A percentile compares a stretch with the other conserved stretches of the same genome.
Evolutionary conservation across 1,139 yeast genomes (phyloP).

Genomic region (Geotrichum bryndzae): DNA sequence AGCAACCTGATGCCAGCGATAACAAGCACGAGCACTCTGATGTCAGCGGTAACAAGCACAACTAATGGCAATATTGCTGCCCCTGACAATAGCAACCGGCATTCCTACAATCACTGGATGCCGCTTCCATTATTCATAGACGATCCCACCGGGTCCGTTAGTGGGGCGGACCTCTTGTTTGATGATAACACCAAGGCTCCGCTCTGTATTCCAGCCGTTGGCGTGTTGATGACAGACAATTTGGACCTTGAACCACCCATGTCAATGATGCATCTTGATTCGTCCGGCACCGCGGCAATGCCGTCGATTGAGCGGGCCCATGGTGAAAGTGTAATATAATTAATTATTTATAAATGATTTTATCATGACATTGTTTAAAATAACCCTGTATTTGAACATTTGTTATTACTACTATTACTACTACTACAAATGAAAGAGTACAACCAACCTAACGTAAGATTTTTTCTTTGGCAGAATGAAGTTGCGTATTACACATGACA

Average conservation of each 20-base stretch:
- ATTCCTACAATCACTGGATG: conserved; percentile 31
- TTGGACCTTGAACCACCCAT: conserved; percentile 11
- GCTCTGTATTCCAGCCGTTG: conserved; percentile 2
- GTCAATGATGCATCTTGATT: conserved; percentile 4
- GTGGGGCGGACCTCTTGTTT: neutral
- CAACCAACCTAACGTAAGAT: too few species aligned
- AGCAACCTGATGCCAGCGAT: conserved; percentile 22
- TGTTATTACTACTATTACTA: too few species aligned
- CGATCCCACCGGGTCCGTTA: neutral
- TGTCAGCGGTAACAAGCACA: conserved; percentile 33
- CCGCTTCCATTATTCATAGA: neutral
- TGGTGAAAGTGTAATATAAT: too few species aligned
- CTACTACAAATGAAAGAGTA: too few species aligned
- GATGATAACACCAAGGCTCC: conserved; percentile 11
- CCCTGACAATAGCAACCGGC: conserved; percentile 45
- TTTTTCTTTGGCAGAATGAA: too few species aligned
- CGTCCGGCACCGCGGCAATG: neutral
- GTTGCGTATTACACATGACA: too few species aligned
- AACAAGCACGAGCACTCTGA: too few species aligned
- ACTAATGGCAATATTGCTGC: conserved; percentile 29
- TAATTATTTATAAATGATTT: too few species aligned
- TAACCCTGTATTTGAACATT: too few species aligned
- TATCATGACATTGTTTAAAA: too few species aligned
- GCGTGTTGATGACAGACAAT: conserved; percentile 11
- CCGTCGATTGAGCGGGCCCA: too few species aligned